Evolutionary conservation across 306 rosid genomes (phyloP).

Genomic region (Hippophae gyantsensis): DNA sequence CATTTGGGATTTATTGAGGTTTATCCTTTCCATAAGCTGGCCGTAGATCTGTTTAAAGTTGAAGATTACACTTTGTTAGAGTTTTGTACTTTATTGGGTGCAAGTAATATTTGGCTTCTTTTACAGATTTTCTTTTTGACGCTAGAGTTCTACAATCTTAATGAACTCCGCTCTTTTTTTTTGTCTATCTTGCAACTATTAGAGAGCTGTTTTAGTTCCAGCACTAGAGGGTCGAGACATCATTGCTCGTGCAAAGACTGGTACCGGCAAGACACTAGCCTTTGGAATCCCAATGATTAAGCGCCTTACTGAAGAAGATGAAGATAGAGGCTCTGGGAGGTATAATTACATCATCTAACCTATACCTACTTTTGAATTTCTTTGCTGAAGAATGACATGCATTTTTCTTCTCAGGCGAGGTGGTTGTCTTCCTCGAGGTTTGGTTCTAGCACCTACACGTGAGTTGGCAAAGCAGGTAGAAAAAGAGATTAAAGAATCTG

Average conservation of each 20-base stretch:
- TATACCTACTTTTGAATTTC: neutral
- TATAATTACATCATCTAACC: conserved; percentile 15
- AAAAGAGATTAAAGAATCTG: conserved; percentile 93
- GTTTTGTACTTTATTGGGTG: too few species aligned
- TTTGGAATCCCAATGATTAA: conserved; percentile 85
- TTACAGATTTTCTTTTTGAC: neutral
- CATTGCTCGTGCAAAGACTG: conserved; percentile 96
- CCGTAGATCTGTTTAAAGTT: neutral
- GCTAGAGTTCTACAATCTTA: neutral
- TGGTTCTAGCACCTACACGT: conserved; percentile 95
- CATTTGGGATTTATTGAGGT: neutral
- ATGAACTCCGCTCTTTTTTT: neutral
- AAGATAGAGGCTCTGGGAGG: conserved; percentile 41
- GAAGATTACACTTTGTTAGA: neutral
- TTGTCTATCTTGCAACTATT: conserved; percentile 5
- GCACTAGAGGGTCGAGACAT: conserved; percentile 87
- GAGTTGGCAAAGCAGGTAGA: conserved; percentile 97
- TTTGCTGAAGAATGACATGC: conserved; percentile 2
- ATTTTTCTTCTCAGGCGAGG: conserved; percentile 45
- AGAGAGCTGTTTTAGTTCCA: conserved; percentile 93
- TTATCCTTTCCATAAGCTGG: neutral
- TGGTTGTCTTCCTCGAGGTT: conserved; percentile 63
- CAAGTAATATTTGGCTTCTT: too few species aligned
- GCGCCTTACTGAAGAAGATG: conserved; percentile 55
- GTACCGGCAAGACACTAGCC: conserved; percentile 93